Percentiles rank a stretch among this genome's conserved stretches.
Conservation (phyloP, 106 monocot genomes). For the Platanthera zijinensis region DNA sequence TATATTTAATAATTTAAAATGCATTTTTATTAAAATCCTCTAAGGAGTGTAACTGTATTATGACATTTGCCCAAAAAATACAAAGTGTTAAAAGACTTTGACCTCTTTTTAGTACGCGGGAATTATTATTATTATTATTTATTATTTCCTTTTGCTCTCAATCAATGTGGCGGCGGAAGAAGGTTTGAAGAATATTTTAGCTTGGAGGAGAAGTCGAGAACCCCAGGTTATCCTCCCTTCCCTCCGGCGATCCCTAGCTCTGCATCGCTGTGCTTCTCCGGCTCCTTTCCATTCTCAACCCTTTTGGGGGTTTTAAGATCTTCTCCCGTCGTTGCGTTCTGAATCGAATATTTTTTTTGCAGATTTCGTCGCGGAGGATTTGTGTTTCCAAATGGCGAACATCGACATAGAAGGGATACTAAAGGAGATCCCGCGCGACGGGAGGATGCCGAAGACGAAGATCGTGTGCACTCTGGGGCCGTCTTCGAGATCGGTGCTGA, state of each 20-base stretch:
- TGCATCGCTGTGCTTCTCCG: too few species aligned
- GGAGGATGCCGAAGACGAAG: slow-evolving; percentile 50
- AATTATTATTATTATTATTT: too few species aligned
- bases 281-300: not conserved
- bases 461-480: slow-evolving; percentile 72
- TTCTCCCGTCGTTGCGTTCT: not conserved
- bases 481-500: slow-evolving; percentile 57
- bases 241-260: not conserved
- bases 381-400: slow-evolving; percentile 29
- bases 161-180: too few species aligned
- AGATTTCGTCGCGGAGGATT: not conserved
- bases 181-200: not conserved
- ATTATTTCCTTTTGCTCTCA: too few species aligned
- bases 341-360: not conserved
- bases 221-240: not conserved
- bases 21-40: too few species aligned
- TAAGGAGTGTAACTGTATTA: too few species aligned
- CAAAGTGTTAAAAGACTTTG: too few species aligned
- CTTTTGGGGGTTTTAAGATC: not conserved
- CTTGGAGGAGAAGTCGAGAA: not conserved
- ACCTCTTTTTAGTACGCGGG: too few species aligned
- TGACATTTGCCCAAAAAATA: too few species aligned
- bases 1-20: too few species aligned
- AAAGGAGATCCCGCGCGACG: slow-evolving; percentile 45
- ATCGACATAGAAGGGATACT: slow-evolving; percentile 50